Conservation (phyloP, 345 rosid species). For the Aethionema arabicum region DNA sequence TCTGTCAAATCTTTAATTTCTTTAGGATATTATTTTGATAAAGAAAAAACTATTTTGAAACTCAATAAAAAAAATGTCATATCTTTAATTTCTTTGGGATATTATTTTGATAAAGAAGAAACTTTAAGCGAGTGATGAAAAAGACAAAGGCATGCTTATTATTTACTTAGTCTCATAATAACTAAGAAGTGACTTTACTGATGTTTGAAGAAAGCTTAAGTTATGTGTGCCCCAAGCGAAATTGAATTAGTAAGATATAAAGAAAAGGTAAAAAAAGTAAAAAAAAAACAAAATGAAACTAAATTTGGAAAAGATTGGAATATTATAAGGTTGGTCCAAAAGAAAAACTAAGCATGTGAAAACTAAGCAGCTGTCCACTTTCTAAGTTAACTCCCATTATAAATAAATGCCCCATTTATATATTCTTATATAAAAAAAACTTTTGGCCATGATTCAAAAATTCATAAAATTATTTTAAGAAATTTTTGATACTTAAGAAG, state of each 20-base stretch:
- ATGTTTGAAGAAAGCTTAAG: slow-evolving; percentile 32
- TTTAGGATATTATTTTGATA: slow-evolving; percentile 4
- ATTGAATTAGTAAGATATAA: slow-evolving; percentile 14
- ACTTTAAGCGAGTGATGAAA: background rate
- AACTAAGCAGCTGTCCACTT: slow-evolving; percentile 33
- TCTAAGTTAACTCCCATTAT: slow-evolving; percentile 25
- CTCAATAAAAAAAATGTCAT: too few relatives aligned
- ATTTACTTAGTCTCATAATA: slow-evolving; percentile 27
- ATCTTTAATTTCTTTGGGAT: slow-evolving; percentile 15
- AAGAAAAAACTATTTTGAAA: background rate
- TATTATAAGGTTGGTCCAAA: slow-evolving; percentile 21
- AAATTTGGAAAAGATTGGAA: slow-evolving; percentile 19
- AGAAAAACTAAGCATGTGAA: slow-evolving; percentile 34
- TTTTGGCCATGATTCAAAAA: slow-evolving; percentile 1
- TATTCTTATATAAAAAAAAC: slow-evolving; percentile 15
- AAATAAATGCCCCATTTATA: slow-evolving; percentile 21
- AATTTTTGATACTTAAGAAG: too few relatives aligned
- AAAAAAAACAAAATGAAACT: slow-evolving; percentile 25
- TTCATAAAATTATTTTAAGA: too few relatives aligned
- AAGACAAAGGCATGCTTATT: slow-evolving; percentile 33
- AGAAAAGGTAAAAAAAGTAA: slow-evolving; percentile 9
- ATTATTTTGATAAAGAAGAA: slow-evolving; percentile 5
- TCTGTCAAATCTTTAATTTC: slow-evolving; percentile 16
- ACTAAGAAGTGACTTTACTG: slow-evolving; percentile 32
- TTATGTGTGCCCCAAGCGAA: slow-evolving; percentile 29